Evolutionary conservation across 140 eudicot genomes (phyloP).

Genomic region (Flaveria floridana): DNA sequence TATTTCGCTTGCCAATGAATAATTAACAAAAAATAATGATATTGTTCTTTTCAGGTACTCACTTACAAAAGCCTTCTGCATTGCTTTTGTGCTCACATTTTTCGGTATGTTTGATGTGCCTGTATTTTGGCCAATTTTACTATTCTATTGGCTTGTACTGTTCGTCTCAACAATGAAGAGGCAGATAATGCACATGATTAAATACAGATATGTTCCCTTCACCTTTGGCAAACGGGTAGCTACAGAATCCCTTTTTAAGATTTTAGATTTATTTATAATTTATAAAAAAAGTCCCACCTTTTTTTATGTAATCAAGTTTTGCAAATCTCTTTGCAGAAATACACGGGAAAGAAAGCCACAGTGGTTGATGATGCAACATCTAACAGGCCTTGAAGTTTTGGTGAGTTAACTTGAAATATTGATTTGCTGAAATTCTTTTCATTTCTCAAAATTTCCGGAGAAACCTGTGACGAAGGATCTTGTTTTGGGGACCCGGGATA

Average conservation of each 20-base stretch:
- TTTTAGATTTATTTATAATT: background rate
- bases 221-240: constrained; percentile 49
- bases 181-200: constrained; percentile 91
- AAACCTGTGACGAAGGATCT: constrained; percentile 25
- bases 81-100: constrained; percentile 73
- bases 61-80: constrained; percentile 62
- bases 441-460: constrained; percentile 20
- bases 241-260: constrained; percentile 5
- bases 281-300: background rate
- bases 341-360: constrained; percentile 70
- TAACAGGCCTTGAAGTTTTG: constrained; percentile 48
- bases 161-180: constrained; percentile 85
- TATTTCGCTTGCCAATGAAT: constrained; percentile 1
- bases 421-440: constrained; percentile 33
- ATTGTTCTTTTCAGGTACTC: constrained; percentile 55
- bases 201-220: constrained; percentile 78
- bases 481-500: constrained; percentile 26
- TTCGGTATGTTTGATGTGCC: constrained; percentile 88
- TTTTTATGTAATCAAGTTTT: constrained; percentile 8
- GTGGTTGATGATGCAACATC: constrained; percentile 45
- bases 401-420: constrained; percentile 29
- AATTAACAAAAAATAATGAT: background rate
- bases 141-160: constrained; percentile 82
- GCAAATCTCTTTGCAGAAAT: constrained; percentile 45
- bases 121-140: constrained; percentile 88